Percentiles rank a stretch among this genome's conserved stretches.
Conservation (phyloP, 768 basidiomycete species). For the Boletus sp. region DNA sequence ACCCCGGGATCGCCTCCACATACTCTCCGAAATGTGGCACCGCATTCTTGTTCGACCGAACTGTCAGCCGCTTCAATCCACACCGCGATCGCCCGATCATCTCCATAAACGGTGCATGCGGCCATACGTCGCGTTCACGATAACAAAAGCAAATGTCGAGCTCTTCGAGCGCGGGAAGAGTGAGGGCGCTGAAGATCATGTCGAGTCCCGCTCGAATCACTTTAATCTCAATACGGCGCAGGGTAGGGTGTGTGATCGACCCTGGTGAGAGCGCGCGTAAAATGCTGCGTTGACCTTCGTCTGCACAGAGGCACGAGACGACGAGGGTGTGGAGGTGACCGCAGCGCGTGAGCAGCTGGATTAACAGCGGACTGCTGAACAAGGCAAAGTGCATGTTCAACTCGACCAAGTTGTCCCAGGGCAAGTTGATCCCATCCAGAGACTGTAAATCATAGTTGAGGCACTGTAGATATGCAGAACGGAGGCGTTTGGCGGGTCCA, state of each 20-base stretch:
- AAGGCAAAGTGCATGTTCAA: constrained; percentile 29
- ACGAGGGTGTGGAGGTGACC: constrained; percentile 18
- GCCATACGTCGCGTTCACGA: constrained; percentile 30
- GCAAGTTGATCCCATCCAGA: constrained; percentile 23
- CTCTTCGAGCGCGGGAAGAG: constrained; percentile 30
- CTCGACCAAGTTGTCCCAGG: constrained; percentile 28
- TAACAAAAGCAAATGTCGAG: constrained; percentile 33
- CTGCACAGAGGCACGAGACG: constrained; percentile 26
- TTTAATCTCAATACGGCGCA: constrained; percentile 31
- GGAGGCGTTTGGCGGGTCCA: constrained; percentile 15
- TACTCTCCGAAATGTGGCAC: constrained; percentile 24
- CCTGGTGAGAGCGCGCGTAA: constrained; percentile 11
- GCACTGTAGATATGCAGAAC: constrained; percentile 20
- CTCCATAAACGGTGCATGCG: constrained; percentile 24
- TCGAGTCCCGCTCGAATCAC: constrained; percentile 27
- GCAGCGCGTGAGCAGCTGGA: constrained; percentile 25
- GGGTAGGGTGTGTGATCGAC: constrained; percentile 13
- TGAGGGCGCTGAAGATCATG: constrained; percentile 17
- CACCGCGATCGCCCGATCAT: constrained; percentile 27
- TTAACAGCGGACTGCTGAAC: constrained; percentile 21
- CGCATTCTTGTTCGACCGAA: constrained; percentile 26
- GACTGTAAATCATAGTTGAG: constrained; percentile 21
- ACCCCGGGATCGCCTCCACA: constrained; percentile 17
- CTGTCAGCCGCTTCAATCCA: constrained; percentile 20
- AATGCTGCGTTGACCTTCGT: constrained; percentile 10